These are phyloP conservation scores for Lachancea fermentati DNA, from an alignment of 805 yeast genomes.

Conservation along the genomic window DNA sequence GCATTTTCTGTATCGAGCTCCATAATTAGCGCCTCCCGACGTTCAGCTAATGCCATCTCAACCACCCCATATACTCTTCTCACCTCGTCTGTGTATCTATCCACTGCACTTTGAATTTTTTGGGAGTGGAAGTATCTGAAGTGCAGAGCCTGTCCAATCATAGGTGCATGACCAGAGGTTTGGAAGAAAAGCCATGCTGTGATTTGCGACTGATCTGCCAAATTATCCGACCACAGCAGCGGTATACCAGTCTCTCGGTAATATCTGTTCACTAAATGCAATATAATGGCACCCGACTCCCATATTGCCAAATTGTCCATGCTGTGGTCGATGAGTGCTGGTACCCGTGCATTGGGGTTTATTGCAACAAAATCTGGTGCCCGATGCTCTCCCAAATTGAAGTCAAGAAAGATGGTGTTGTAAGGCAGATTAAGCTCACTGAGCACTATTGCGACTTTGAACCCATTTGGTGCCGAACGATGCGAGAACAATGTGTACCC, in stretches of 20 bases:
- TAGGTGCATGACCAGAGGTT: constrained; percentile 97
- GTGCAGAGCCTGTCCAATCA: constrained; percentile 96
- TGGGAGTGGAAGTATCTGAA: constrained; percentile 86
- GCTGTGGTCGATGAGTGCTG: constrained; percentile 86
- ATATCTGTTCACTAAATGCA: constrained; percentile 70
- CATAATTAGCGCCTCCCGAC: constrained; percentile 84
- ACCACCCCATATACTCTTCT: constrained; percentile 89
- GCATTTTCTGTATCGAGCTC: constrained; percentile 85
- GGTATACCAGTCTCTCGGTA: constrained; percentile 60
- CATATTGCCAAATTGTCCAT: constrained; percentile 77
- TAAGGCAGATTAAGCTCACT: constrained; percentile 77
- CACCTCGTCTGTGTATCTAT: constrained; percentile 86
- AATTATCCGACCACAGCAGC: constrained; percentile 67
- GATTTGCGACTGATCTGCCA: constrained; percentile 77
- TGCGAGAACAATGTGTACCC: constrained; percentile 80
- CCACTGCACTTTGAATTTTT: constrained; percentile 82
- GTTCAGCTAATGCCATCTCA: constrained; percentile 91
- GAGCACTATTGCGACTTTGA: constrained; percentile 86
- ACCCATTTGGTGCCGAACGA: constrained; percentile 94
- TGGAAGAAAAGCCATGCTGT: constrained; percentile 90
- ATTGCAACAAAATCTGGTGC: constrained; percentile 91
- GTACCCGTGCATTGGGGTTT: constrained; percentile 94
- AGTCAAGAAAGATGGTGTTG: constrained; percentile 79
- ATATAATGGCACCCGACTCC: constrained; percentile 92
- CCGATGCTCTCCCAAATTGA: constrained; percentile 83